Percentiles rank a stretch among this genome's conserved stretches.
Conservation (phyloP, 148 eudicot species). For the Camellia lanceoleosa region DNA sequence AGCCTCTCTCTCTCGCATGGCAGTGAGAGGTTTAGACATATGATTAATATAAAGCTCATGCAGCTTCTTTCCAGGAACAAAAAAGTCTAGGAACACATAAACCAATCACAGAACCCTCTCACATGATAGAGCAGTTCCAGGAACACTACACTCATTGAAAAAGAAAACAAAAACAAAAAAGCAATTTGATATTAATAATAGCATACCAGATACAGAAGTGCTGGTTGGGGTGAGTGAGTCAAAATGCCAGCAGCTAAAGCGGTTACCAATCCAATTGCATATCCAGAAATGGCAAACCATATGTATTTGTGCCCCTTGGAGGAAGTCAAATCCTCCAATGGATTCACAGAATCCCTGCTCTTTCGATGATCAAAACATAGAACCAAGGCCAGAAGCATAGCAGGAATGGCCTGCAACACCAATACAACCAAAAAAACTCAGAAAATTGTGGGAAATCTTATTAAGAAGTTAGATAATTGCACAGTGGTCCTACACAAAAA, state of each 20-base stretch:
- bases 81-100: no score
- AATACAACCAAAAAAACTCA: conserved; percentile 13
- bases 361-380: conserved; percentile 85
- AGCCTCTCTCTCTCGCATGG: neutral
- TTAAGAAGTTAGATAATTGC: neutral
- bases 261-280: conserved; percentile 73
- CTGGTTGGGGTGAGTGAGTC: conserved; percentile 96
- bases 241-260: conserved; percentile 93
- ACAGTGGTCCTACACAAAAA: neutral
- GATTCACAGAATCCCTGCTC: conserved; percentile 40
- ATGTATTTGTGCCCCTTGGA: conserved; percentile 77
- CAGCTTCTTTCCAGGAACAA: neutral
- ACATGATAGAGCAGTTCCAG: no score
- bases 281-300: conserved; percentile 80
- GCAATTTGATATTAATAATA: neutral
- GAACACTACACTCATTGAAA: neutral
- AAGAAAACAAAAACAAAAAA: neutral
- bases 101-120: no score
- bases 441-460: neutral
- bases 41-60: neutral
- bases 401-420: conserved; percentile 87
- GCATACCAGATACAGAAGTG: conserved; percentile 91
- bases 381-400: conserved; percentile 90
- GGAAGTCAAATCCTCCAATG: conserved; percentile 54
- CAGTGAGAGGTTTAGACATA: neutral